Conservation (phyloP, 2,329 filamentous ascomycete species). For the Chalara sp. region DNA sequence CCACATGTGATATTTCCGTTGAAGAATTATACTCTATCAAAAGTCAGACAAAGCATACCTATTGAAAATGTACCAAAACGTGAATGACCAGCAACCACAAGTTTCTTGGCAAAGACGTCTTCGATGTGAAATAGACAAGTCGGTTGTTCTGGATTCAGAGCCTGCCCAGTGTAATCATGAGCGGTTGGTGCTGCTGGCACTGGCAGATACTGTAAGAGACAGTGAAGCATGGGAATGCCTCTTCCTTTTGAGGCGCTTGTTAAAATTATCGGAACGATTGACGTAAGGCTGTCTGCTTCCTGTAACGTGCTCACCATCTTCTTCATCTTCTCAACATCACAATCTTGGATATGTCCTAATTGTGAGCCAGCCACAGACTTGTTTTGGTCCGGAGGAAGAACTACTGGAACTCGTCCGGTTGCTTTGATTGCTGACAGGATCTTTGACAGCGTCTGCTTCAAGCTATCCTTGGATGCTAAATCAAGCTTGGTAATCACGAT, state of each 20-base stretch:
- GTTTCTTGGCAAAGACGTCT: slow-evolving; percentile 71
- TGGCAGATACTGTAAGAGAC: slow-evolving; percentile 70
- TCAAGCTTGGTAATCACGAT: slow-evolving; percentile 90
- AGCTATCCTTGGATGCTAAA: slow-evolving; percentile 64
- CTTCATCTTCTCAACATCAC: slow-evolving; percentile 52
- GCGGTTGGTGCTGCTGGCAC: slow-evolving; percentile 51
- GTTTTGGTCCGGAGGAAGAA: slow-evolving; percentile 56
- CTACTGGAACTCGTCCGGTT: slow-evolving; percentile 64
- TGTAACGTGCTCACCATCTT: slow-evolving; percentile 46
- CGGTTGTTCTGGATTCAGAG: slow-evolving; percentile 52
- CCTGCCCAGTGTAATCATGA: slow-evolving; percentile 44
- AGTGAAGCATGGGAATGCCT: slow-evolving; percentile 76
- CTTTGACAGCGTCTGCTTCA: slow-evolving; percentile 65
- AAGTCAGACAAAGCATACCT: no score
- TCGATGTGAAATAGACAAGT: slow-evolving; percentile 79
- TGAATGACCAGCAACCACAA: slow-evolving; percentile 80
- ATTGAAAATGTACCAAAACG: slow-evolving; percentile 72
- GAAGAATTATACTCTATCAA: no score
- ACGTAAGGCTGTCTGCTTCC: slow-evolving; percentile 26
- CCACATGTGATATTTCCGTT: no score
- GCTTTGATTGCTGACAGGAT: slow-evolving; percentile 73
- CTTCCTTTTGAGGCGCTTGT: slow-evolving; percentile 81
- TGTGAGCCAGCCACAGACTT: slow-evolving; percentile 38
- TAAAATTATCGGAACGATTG: slow-evolving; percentile 73
- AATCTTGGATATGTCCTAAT: slow-evolving; percentile 47